Evolutionary conservation across 2,329 filamentous ascomycete species (phyloP), one percentile per base, ranked within the genome.

Genomic region (Colletotrichum agaves): DNA sequence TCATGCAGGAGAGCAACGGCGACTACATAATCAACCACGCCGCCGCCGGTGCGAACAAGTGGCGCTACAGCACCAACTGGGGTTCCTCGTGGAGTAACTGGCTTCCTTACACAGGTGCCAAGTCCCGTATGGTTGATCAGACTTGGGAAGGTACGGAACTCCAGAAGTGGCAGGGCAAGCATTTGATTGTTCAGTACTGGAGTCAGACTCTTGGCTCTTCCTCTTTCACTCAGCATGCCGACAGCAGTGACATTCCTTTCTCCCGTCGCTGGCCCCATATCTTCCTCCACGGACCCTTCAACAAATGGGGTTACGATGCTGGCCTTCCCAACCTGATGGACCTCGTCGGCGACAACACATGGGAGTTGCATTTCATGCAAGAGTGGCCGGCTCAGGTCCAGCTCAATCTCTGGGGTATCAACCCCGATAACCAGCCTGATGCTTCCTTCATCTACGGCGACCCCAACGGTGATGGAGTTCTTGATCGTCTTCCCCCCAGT

Each of bases 391-490:
- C 85, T 3, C 78, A 84, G 53, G 84, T 88, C 63, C 88, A 90
- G 72, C 78, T 90, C 66, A 91, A 90, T 71, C 82, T 89, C 5
- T 91, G 89, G 89, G 89, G 89, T 58, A 87, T 90, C 74, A 88
- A 90, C 72, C 83, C 85, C 0, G 84, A 90, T 75, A 87, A 88
- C 19, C 78, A 85, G 71, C 88, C 89, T 0, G 89, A 91, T 74
- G 82, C 87, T 67, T 84, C 84, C 7, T 83, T 81, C 63, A 84
- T 89, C 2, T 86, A 84, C 69, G 89, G 89, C 31, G 89, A 91
- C 74, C 83, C 88, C n/a, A 86, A 91, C 72, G 80, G 80, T 33
- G 88, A 91, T 73, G 82, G 81, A 4, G 80, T 91, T 5, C 78
- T 91, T 27, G 89, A 91, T 74, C 86, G 87, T 53, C 81, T 91